Evolutionary conservation across 345 rosid genomes (phyloP).

Genomic region (Chamaenerion angustifolium): DNA sequence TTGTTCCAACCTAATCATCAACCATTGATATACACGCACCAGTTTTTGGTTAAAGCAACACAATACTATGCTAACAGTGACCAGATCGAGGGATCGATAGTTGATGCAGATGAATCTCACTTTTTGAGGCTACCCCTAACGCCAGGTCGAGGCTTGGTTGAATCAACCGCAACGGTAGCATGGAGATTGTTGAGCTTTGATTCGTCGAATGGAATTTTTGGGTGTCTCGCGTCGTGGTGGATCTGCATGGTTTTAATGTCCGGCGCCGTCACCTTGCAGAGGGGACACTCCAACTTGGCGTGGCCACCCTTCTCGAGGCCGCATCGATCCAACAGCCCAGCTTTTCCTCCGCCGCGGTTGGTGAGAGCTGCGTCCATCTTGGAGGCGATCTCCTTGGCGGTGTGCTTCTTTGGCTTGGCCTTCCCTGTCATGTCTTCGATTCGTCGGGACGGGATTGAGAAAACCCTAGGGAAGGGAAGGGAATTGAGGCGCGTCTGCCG

Average conservation of each 20-base stretch:
- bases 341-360: conserved; percentile 90
- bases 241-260: conserved; percentile 82
- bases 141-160: conserved; percentile 32
- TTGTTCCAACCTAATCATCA: too few species aligned
- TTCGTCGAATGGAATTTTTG: conserved; percentile 67
- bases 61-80: too few species aligned
- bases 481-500: too few species aligned
- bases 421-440: conserved; percentile 13
- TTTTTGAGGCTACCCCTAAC: conserved; percentile 43
- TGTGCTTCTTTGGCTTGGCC: conserved; percentile 99
- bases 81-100: too few species aligned
- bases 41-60: too few species aligned
- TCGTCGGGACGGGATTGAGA: too few species aligned
- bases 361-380: conserved; percentile 86
- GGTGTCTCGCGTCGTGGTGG: conserved; percentile 86
- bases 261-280: conserved; percentile 66
- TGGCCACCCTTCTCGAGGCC: conserved; percentile 79
- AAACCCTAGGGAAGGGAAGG: too few species aligned
- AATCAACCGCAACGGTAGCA: background rate
- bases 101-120: conserved; percentile 9
- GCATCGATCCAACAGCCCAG: conserved; percentile 56
- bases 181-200: conserved; percentile 22
- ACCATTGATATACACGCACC: too few species aligned
- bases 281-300: conserved; percentile 88
- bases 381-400: conserved; percentile 83